phyloP scores from a whole-genome alignment of 352 stramenopile species.

The Blastocystis sp. region DNA sequence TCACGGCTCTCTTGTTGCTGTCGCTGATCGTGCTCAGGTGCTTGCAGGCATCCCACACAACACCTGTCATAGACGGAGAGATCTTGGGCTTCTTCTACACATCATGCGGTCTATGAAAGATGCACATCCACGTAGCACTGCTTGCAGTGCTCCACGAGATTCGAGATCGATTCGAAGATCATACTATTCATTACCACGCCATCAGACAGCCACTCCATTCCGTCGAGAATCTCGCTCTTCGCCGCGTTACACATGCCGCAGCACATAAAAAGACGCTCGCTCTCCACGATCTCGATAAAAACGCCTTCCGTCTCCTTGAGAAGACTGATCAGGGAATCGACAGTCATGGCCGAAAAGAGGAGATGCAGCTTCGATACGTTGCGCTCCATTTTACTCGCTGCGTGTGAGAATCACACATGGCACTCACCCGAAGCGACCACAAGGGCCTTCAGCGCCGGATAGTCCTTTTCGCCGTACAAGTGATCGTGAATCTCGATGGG shows the following conservation, averaged over 20 bases:
- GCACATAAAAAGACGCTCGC: slow-evolving; percentile 53
- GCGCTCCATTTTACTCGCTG: slow-evolving; percentile 48
- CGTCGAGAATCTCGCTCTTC: slow-evolving; percentile 14
- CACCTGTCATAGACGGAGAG: slow-evolving; percentile 26
- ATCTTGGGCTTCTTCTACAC: background rate
- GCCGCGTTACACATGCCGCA: slow-evolving; percentile 23
- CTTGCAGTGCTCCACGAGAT: slow-evolving; percentile 48
- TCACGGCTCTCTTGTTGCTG: slow-evolving; percentile 39
- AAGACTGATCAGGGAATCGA: slow-evolving; percentile 20
- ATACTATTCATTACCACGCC: background rate
- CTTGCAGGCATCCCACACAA: slow-evolving; percentile 52
- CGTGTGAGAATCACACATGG: background rate
- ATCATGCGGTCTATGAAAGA: background rate
- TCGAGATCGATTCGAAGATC: background rate
- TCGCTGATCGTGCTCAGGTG: slow-evolving; percentile 24
- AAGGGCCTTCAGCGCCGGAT: slow-evolving; percentile 35
- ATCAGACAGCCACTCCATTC: background rate
- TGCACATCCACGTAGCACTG: background rate
- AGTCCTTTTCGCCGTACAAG: slow-evolving; percentile 26
- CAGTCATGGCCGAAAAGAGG: slow-evolving; percentile 23
- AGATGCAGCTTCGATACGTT: slow-evolving; percentile 57
- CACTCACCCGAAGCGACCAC: slow-evolving; percentile 11
- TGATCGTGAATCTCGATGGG: background rate
- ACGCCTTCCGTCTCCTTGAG: slow-evolving; percentile 36
- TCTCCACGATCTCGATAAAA: slow-evolving; percentile 22